These are phyloP conservation scores for Dictyostelium firmibasis DNA, from an alignment of 78 protist genomes.

Conservation along the genomic window DNA sequence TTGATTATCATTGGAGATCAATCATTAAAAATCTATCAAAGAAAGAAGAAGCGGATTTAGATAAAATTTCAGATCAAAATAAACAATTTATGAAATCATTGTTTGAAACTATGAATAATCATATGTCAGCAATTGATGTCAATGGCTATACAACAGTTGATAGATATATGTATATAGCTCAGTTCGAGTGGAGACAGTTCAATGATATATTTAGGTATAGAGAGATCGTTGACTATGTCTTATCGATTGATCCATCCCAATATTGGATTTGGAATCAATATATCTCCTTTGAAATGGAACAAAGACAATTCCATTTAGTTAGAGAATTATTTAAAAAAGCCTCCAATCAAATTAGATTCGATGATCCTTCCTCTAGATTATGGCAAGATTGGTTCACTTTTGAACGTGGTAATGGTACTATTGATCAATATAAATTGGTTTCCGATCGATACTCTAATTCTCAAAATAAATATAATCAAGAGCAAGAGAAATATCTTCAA, in stretches of 20 bases:
- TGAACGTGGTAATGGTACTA: constrained; percentile 29
- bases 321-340: constrained; percentile 4
- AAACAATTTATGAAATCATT: not conserved
- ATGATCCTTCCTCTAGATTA: not conserved
- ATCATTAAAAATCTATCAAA: not conserved
- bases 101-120: constrained; percentile 2
- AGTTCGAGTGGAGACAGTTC: not conserved
- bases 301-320: not conserved
- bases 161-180: constrained; percentile 1
- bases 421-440: not conserved
- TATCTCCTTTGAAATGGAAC: not conserved
- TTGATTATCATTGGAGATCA: constrained; percentile 50
- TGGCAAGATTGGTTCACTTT: constrained; percentile 55
- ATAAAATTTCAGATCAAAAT: not conserved
- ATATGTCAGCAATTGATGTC: not conserved
- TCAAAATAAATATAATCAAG: not conserved
- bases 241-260: not conserved
- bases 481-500: constrained; percentile 11
- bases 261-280: constrained; percentile 6
- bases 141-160: not conserved
- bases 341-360: not conserved
- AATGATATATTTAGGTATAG: not conserved
- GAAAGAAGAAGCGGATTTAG: too few species aligned
- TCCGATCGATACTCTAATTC: not conserved
- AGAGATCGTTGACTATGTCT: not conserved